phyloP scores from a whole-genome alignment of 1,284 basidiomycete species.

The Ustilago xerochloae region DNA sequence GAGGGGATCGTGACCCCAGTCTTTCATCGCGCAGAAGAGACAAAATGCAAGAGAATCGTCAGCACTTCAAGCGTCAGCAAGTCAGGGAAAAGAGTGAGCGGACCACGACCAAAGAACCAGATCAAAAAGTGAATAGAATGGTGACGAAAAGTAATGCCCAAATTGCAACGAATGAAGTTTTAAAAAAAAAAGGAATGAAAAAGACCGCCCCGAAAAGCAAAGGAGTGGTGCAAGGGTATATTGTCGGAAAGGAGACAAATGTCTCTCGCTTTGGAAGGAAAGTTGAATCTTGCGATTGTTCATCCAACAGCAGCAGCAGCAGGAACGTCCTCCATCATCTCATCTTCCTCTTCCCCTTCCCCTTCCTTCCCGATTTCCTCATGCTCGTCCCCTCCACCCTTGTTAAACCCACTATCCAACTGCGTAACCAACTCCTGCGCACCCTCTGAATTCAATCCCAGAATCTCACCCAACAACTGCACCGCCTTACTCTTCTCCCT shows the following conservation, averaged over 20 bases:
- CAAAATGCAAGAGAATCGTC: not conserved
- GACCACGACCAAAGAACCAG: slow-evolving; percentile 14
- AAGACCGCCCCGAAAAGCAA: no score
- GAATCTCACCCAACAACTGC: slow-evolving; percentile 16
- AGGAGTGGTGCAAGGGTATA: no score
- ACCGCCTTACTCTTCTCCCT: slow-evolving; percentile 36
- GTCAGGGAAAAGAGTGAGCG: not conserved
- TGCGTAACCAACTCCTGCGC: slow-evolving; percentile 19
- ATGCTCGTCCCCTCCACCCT: not conserved
- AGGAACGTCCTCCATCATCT: slow-evolving; percentile 36
- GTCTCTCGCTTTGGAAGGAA: no score
- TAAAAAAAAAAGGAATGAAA: no score
- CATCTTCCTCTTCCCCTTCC: slow-evolving; percentile 14
- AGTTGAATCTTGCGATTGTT: not conserved
- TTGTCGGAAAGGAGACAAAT: no score
- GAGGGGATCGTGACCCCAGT: slow-evolving; percentile 52
- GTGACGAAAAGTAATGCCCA: not conserved
- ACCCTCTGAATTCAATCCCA: slow-evolving; percentile 12
- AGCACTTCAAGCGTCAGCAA: not conserved
- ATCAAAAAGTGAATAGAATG: not conserved
- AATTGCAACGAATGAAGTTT: not conserved
- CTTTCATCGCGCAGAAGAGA: not conserved
- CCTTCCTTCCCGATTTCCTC: slow-evolving; percentile 15
- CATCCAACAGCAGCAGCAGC: slow-evolving; percentile 19
- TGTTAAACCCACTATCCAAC: no score